Conservation (phyloP, 345 rosid species). For the Eucalyptus melliodora region DNA sequence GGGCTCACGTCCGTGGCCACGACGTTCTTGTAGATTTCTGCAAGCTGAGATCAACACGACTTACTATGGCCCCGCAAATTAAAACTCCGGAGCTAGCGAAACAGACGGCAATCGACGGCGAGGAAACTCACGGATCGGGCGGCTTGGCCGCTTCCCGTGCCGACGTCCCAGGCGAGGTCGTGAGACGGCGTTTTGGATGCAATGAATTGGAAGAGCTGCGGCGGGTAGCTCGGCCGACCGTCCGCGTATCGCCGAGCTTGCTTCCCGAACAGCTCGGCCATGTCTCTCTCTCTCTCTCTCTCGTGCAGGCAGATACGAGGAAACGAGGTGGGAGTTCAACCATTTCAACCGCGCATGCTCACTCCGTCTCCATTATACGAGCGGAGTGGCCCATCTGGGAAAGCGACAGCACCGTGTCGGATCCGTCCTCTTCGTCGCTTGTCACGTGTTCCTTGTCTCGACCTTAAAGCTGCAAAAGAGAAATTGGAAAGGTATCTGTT, state of each 20-base stretch:
- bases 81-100: not conserved
- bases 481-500: not conserved
- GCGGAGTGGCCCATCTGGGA: not conserved
- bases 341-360: not conserved
- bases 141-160: slow-evolving; percentile 92
- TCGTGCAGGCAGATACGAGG: not conserved
- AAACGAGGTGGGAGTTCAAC: not conserved
- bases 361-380: not conserved
- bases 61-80: too few species aligned
- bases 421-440: not conserved
- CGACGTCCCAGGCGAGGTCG: slow-evolving; percentile 85
- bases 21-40: slow-evolving; percentile 54
- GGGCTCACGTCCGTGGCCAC: slow-evolving; percentile 78
- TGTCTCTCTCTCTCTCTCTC: not conserved
- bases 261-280: slow-evolving; percentile 65
- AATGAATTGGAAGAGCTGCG: slow-evolving; percentile 49
- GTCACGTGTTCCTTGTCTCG: not conserved
- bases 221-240: slow-evolving; percentile 61
- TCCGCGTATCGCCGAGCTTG: slow-evolving; percentile 61
- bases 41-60: slow-evolving; percentile 21
- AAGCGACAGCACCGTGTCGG: not conserved
- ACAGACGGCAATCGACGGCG: not conserved
- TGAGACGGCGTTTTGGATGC: slow-evolving; percentile 52
- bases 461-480: not conserved
- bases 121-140: slow-evolving; percentile 41